Percentiles rank a stretch among this genome's conserved stretches.
Conservation (phyloP, 1,284 basidiomycete species). For the Puccinia horiana region DNA sequence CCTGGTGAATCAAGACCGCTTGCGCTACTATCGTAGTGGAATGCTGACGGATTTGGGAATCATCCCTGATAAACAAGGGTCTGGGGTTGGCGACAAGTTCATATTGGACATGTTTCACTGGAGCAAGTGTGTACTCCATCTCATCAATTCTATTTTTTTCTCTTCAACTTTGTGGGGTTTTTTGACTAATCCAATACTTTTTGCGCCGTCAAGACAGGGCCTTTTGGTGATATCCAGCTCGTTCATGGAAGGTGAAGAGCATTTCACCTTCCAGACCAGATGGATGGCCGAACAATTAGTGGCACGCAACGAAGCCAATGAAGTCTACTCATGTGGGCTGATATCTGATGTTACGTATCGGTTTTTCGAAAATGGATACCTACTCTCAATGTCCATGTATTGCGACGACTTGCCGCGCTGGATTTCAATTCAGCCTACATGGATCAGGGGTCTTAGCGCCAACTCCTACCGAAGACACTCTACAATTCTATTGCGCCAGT, state of each 20-base stretch:
- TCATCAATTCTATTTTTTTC: neutral
- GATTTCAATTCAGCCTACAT: neutral
- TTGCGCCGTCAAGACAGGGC: neutral
- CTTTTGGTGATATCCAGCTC: neutral
- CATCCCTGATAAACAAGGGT: neutral
- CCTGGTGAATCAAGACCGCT: no score
- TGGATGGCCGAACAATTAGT: neutral
- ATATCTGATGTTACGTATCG: neutral
- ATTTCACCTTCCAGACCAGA: neutral
- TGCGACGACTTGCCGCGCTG: neutral
- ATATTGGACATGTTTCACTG: neutral
- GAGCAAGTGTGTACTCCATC: neutral
- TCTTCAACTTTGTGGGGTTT: neutral
- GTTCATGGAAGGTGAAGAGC: neutral
- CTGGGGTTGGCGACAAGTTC: neutral
- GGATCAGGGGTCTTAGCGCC: neutral
- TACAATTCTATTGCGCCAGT: neutral
- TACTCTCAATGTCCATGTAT: neutral
- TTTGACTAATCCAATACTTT: neutral
- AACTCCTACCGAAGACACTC: neutral
- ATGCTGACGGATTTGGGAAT: no score
- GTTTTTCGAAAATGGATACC: no score
- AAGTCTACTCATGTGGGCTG: neutral
- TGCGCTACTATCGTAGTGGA: no score
- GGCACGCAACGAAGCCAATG: neutral